phyloP scores from a whole-genome alignment of 371 early-diverging fungal genomes.

The Mucor velutinosus region DNA sequence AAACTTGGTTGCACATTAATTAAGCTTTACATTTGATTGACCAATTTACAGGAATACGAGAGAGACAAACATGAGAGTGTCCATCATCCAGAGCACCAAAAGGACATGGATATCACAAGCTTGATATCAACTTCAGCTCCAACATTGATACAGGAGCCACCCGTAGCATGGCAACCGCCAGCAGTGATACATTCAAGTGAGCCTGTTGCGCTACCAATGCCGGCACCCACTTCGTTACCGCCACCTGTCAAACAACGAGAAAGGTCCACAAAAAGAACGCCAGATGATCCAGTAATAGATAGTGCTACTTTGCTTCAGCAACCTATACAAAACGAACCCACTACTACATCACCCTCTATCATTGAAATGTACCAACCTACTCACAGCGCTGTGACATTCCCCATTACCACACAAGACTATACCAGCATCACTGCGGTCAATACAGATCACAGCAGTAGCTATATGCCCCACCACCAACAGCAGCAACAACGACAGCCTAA shows the following conservation, averaged over 20 bases:
- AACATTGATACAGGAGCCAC: not conserved
- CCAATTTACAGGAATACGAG: not conserved
- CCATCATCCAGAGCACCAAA: not conserved
- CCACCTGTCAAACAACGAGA: not conserved
- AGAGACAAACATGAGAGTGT: not conserved
- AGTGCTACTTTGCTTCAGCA: not conserved
- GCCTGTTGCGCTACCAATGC: not conserved
- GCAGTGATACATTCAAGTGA: not conserved
- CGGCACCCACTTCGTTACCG: not conserved
- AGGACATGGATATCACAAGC: not conserved
- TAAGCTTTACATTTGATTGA: not conserved
- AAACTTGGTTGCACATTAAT: constrained; percentile 1
- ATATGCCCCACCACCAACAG: not conserved
- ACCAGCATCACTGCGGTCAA: not conserved
- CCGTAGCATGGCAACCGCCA: not conserved
- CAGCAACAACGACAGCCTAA: not conserved
- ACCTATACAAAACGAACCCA: not conserved
- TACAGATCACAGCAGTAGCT: not conserved
- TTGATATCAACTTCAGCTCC: not conserved
- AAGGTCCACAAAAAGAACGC: not conserved
- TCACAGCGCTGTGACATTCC: not conserved
- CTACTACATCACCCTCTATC: not conserved
- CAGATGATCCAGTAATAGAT: not conserved
- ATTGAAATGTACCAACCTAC: not conserved
- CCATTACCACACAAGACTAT: constrained; percentile 1